Evolutionary conservation across 345 rosid species (phyloP), one percentile per base, ranked within the genome.

Genomic region (Atalantia buxifolia): DNA sequence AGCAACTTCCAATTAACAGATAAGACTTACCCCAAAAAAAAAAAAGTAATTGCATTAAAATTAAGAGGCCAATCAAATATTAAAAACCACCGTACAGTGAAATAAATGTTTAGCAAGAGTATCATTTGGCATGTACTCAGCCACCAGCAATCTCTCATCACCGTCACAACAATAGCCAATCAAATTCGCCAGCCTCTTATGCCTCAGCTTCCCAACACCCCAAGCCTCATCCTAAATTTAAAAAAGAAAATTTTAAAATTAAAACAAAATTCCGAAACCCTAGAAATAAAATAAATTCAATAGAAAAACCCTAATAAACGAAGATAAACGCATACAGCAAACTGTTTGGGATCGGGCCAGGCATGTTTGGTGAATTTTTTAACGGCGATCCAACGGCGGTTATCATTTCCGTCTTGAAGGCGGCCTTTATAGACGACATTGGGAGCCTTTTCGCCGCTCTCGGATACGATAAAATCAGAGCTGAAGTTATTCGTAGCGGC

Each of bases 111-210:
- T 95, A 7, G 90, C 85, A 50, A 95, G 96, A 27, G 92, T 93
- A 70, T 93, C 94, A 77, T 93, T 92, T 18, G 97, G 92, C 97
- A 95, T 90, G 81, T 86, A 92, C 79, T 95, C 98, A 0, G 98
- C 91, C 66, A 93, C 97, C 69, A 95, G 92, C 85, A 95, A 71
- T 82, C 98, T 92, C 85, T 95, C 98, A 77, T 95, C 98, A 16
- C 98, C 98, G 61, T 93, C 94, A 79, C 98, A 95, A 80, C 98
- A 95, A 74, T 92, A 95, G 30, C 98, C 98, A 76, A 95, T 89
- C 91, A 95, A 87, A 87, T 95, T 93, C 53, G 92, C 97, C 66
- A 95, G 63, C 78, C 91, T 88, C 66, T 76, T 84, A 76, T 92
- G 92, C 84, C 95, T 89, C 86, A 95, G 75, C 83, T 83, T 92